Conservation (phyloP, 1,284 basidiomycete species). For the Schizopora paradoxa region DNA sequence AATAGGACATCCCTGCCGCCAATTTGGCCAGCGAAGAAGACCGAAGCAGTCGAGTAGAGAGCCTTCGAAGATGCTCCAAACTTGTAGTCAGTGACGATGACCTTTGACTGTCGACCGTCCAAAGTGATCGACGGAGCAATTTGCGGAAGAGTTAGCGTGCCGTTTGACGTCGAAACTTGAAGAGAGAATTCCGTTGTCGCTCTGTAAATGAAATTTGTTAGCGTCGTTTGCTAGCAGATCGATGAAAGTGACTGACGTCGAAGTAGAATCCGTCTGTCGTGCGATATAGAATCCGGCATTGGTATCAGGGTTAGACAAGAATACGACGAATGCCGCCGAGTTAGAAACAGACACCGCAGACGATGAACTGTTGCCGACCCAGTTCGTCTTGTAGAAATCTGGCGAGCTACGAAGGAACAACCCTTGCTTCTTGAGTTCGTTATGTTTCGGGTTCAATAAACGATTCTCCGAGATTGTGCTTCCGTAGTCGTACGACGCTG, state of each 20-base stretch:
- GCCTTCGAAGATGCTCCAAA: constrained; percentile 20
- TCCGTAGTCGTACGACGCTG: constrained; percentile 26
- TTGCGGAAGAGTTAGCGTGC: constrained; percentile 48
- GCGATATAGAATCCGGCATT: constrained; percentile 63
- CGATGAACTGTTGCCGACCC: constrained; percentile 56
- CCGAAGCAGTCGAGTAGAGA: constrained; percentile 19
- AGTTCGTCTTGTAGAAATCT: constrained; percentile 72
- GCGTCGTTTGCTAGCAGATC: constrained; percentile 5
- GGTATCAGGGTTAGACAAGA: constrained; percentile 64
- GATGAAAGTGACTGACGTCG: constrained; percentile 41
- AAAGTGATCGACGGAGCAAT: constrained; percentile 49
- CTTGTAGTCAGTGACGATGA: constrained; percentile 31
- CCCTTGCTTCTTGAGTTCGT: constrained; percentile 70
- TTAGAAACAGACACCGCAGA: constrained; percentile 46
- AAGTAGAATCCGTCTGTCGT: constrained; percentile 61
- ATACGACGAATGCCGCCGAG: constrained; percentile 50
- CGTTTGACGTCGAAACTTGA: constrained; percentile 47
- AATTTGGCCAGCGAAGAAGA: constrained; percentile 63
- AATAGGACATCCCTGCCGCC: constrained; percentile 63
- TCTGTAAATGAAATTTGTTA: constrained; percentile 29
- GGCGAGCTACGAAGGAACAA: constrained; percentile 71
- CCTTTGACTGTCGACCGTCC: constrained; percentile 62
- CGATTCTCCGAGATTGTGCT: constrained; percentile 47
- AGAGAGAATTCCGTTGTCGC: constrained; percentile 42
- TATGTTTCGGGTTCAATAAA: constrained; percentile 60